Conservation (phyloP, 768 basidiomycete genomes). For the Macrolepiota fuliginosa region DNA sequence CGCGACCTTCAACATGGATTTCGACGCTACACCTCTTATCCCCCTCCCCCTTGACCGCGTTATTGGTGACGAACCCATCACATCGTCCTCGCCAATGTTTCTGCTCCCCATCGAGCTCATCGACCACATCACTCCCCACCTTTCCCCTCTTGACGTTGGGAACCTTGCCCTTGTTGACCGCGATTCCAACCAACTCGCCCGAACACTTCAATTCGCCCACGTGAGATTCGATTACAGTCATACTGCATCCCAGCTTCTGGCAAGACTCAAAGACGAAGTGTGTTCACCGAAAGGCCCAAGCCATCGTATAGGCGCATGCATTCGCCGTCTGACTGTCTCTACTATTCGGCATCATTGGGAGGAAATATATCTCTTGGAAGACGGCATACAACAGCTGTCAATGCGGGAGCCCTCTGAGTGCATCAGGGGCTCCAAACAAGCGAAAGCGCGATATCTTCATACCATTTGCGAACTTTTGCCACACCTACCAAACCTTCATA, state of each 20-base stretch:
- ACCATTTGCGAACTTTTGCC: constrained; percentile 15
- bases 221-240: constrained; percentile 19
- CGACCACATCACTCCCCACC: constrained; percentile 21
- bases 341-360: constrained; percentile 1
- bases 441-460: constrained; percentile 2
- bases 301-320: constrained; percentile 17
- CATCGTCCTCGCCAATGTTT: constrained; percentile 24
- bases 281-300: neutral
- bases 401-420: neutral
- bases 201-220: constrained; percentile 20
- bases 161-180: constrained; percentile 25
- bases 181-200: constrained; percentile 24
- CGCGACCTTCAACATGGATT: constrained; percentile 1
- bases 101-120: constrained; percentile 28
- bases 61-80: constrained; percentile 14
- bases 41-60: constrained; percentile 22
- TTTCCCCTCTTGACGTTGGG: constrained; percentile 22
- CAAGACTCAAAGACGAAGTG: constrained; percentile 8
- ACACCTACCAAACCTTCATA: constrained; percentile 24
- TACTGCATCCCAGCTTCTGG: constrained; percentile 4
- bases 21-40: constrained; percentile 16
- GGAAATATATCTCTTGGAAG: neutral
- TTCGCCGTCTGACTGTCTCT: constrained; percentile 21
- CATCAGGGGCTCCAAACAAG: neutral
- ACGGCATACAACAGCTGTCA: neutral